Base-by-base conservation (phyloP, 352 stramenopile genomes). In the Blastocystis sp. region DNA sequence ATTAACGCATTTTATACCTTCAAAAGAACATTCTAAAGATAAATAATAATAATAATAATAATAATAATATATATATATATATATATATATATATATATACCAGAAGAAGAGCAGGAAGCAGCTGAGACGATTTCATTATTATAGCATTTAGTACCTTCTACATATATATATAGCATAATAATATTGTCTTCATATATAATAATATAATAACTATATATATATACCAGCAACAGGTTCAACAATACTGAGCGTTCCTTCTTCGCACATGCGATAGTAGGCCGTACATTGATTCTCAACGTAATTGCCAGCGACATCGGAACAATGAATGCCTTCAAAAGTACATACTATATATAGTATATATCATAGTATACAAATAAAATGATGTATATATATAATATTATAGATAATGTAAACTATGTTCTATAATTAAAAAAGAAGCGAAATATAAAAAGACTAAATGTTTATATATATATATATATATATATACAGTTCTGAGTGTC, bases 241-340 rank as follows among this genome's bases (percentile, higher is more conserved):
- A 3, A 42, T 27, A 2, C 13, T 62, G 7, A 33, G 6, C n/a
- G 32, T 18, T 21, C 52, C 52, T 10, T 62, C 21, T 25, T 62
- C 52, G 30, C 52, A 62, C 34, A 54, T 25, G 4, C 48, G 27
- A 31, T 62, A 62, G 52, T 62, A 62, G 18, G 32, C 23, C 9
- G 52, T 62, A 34, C 52, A 62, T 25, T 39, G 32, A 7, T 46
- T n/a, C 3, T 16, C 30, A 25, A 31, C 13, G 16, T 19, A 32
- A n/a, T 16, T 25, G 3, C 52, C 52, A 11, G 21, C 32, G 18
- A 42, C 36, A 10, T 62, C 36, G 0, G 52, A 41, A 30, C 52
- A 62, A 11, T 13, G 18, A 2, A 62, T 5, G 18, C 52, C 52
- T 5, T 46, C 27, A 33, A 32, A 62, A 4, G 7, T 11, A 34